A percentile compares a stretch with the other conserved stretches of the same genome.
Conservation (phyloP, 2,329 filamentous ascomycete species). For the Nothophoma quercina region DNA sequence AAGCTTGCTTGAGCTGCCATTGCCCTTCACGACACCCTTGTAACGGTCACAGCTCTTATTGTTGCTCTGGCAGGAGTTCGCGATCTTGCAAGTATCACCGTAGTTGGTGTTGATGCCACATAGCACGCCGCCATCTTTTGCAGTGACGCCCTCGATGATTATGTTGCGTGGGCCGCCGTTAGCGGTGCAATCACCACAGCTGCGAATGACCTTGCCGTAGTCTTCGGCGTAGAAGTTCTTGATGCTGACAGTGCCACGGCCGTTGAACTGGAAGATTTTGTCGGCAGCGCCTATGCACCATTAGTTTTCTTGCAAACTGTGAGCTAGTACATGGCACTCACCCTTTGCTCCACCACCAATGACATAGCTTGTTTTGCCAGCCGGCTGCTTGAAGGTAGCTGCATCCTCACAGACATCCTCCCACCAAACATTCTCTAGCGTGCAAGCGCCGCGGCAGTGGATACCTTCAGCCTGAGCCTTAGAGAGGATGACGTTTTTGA, state of each 20-base stretch:
- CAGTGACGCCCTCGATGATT: conserved; percentile 46
- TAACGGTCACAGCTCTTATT: conserved; percentile 22
- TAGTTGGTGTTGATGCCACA: conserved; percentile 57
- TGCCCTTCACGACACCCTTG: conserved; percentile 23
- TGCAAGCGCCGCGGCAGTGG: conserved; percentile 58
- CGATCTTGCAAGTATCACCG: conserved; percentile 25
- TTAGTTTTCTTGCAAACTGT: background rate
- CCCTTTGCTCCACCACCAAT: conserved; percentile 32
- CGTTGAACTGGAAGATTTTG: conserved; percentile 38
- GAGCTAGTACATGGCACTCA: background rate
- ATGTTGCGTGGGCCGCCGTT: conserved; percentile 52
- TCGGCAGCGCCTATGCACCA: conserved; percentile 17
- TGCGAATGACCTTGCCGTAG: conserved; percentile 29
- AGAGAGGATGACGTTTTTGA: conserved; percentile 61
- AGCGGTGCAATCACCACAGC: conserved; percentile 43
- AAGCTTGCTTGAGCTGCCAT: conserved; percentile 17
- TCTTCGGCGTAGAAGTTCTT: conserved; percentile 31
- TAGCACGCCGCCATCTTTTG: conserved; percentile 27
- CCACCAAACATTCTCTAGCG: conserved; percentile 28
- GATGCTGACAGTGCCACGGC: conserved; percentile 29
- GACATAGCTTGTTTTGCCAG: conserved; percentile 19
- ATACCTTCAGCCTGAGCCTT: conserved; percentile 57
- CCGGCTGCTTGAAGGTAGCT: conserved; percentile 24
- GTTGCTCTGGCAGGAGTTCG: conserved; percentile 20
- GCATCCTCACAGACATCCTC: conserved; percentile 19